A percentile compares a stretch with the other conserved stretches of the same genome.
Conservation (phyloP, 2,329 filamentous ascomycete genomes). For the Phyllosticta ampelicida region DNA sequence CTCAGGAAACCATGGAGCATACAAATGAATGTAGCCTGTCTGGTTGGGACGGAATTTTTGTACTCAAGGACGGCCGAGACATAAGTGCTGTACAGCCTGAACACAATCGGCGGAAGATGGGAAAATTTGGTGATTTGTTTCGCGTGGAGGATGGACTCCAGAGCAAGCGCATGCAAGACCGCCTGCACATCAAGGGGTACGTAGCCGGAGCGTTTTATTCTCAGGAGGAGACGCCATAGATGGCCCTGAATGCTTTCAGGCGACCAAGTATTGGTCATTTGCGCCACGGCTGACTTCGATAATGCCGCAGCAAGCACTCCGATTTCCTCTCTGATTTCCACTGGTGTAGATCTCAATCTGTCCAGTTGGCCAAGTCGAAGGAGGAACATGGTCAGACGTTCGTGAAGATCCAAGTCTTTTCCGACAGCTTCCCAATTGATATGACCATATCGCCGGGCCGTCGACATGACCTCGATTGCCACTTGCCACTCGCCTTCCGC, state of each 20-base stretch:
- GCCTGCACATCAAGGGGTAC: not conserved
- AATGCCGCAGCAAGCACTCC: not conserved
- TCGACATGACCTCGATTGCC: constrained; percentile 12
- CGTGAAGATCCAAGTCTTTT: not conserved
- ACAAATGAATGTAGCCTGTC: not conserved
- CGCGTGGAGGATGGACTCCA: not conserved
- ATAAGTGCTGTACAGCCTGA: not conserved
- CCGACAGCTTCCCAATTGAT: not conserved
- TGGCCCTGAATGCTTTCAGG: not conserved
- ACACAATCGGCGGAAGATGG: not conserved
- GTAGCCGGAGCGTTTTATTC: not conserved
- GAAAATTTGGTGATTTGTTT: not conserved
- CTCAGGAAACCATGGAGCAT: not conserved
- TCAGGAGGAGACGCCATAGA: constrained; percentile 3
- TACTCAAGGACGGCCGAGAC: not conserved
- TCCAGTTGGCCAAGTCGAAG: not conserved
- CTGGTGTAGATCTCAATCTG: not conserved
- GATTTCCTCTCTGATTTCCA: not conserved
- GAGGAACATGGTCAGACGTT: not conserved
- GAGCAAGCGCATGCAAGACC: not conserved
- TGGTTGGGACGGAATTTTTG: not conserved
- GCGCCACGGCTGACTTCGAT: not conserved
- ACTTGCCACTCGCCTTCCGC: constrained; percentile 27
- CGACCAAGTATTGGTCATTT: not conserved
- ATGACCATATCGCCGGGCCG: not conserved